Evolutionary conservation across 139 green algal species (phyloP), one percentile per base, ranked within the genome.

Genomic region (Coelastrella sp.): DNA sequence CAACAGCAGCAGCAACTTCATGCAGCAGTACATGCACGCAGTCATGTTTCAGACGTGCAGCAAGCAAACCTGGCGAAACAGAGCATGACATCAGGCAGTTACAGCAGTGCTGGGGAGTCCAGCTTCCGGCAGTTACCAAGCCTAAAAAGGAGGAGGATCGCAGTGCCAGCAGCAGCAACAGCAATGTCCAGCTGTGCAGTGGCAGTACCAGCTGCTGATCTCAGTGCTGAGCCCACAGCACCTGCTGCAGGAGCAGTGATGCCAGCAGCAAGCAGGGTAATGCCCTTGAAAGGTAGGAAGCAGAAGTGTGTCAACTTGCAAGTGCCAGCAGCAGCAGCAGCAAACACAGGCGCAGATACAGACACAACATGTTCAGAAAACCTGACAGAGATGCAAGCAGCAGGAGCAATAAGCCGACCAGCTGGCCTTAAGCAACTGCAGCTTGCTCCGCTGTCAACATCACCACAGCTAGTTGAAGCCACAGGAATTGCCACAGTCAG

Each of bases 121-220:
- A 78, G 9, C 22, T 9, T 25, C 9, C 17, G 56, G 72, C 72
- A 49, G 20, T 27, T 78, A 7, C 72, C 72, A 78, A 14, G 14
- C 8, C 20, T 78, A 19, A 25, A 27, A 9, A 78, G 72, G 22
- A n/a, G 74, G n/a, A 8, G 74, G n/a, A 17, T 81, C 9, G 20
- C 80, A 86, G 80, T 60, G n/a, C 8, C 80, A 86, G 5, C 79
- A 22, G 58, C 80, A 75, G 57, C 58, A 73, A 15, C n/a, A 74
- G 7, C 78, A 10, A 11, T 10, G 7, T 7, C 24, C 24, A 15
- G 57, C 8, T 12, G 10, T 7, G 22, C n/a, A 22, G 20, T 58
- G 10, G 59, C 80, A 60, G 0, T 11, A 9, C 20, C n/a, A 17
- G 8, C 59, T 17, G 59, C 80, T 74, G 0, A 59, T 58, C 80